Evolutionary conservation across 148 eudicot genomes (phyloP).

Genomic region (Chenopodium berlandieri): DNA sequence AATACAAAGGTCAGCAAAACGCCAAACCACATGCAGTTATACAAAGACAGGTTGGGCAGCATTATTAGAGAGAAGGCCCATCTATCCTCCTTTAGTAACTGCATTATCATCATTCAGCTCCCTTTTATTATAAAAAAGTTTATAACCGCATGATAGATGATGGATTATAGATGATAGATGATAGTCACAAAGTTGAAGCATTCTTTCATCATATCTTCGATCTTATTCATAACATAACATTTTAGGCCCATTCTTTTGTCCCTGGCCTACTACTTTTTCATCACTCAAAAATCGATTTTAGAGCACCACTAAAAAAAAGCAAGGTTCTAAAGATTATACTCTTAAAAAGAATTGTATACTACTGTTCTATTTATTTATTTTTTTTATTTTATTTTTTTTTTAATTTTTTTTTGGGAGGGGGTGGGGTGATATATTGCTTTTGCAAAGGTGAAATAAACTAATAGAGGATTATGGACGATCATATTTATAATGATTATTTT

Average conservation of each 20-base stretch:
- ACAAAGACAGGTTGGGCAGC: slow-evolving; percentile 7
- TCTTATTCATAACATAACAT: neutral
- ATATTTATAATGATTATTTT: no score
- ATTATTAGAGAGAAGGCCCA: slow-evolving; percentile 6
- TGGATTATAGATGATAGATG: no score
- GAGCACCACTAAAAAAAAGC: neutral
- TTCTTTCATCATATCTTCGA: neutral
- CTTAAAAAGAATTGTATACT: neutral
- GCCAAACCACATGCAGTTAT: slow-evolving; percentile 9
- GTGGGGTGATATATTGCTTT: neutral
- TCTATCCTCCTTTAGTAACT: neutral
- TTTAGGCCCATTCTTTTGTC: neutral
- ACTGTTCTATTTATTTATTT: no score
- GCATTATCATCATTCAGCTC: neutral
- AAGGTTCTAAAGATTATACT: neutral
- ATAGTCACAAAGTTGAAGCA: neutral
- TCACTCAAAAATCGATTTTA: neutral
- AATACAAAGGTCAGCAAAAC: neutral
- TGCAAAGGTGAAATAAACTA: neutral
- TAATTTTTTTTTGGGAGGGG: no score
- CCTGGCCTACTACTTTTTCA: neutral
- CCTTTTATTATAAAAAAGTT: neutral
- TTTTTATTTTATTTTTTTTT: neutral
- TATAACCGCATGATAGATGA: neutral
- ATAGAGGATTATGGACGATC: no score